phyloP scores from a whole-genome alignment of 208 protist genomes.

The Tritrichomonas foetus region DNA sequence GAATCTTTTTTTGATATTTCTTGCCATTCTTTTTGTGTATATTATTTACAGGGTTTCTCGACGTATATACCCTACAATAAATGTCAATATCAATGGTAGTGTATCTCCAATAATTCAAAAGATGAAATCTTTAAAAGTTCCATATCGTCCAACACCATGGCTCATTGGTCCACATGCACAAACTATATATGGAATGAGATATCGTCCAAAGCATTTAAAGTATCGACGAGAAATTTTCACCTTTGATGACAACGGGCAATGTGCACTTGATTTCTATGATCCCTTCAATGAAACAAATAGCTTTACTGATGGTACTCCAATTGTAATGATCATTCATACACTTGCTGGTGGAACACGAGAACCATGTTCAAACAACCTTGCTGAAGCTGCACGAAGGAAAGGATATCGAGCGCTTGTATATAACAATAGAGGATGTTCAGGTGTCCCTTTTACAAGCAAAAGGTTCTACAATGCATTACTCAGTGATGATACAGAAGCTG shows the following conservation, averaged over 20 bases:
- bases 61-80: too few species aligned
- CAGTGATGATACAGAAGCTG: neutral
- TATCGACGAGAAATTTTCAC: neutral
- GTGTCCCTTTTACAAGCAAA: neutral
- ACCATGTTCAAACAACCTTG: neutral
- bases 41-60: too few species aligned
- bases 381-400: neutral
- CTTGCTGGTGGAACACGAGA: neutral
- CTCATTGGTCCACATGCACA: neutral
- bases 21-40: too few species aligned
- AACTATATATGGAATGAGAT: neutral
- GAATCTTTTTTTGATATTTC: too few species aligned
- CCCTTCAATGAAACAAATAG: neutral
- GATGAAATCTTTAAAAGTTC: neutral
- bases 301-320: neutral
- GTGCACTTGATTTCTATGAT: neutral
- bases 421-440: neutral
- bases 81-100: neutral
- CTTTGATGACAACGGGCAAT: neutral
- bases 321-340: neutral
- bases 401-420: neutral
- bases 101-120: neutral
- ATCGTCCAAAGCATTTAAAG: neutral
- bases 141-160: neutral
- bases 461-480: neutral